Evolutionary conservation across 2,329 filamentous ascomycete species (phyloP), one percentile per base, ranked within the genome.

Genomic region (Epichloe typhina): DNA sequence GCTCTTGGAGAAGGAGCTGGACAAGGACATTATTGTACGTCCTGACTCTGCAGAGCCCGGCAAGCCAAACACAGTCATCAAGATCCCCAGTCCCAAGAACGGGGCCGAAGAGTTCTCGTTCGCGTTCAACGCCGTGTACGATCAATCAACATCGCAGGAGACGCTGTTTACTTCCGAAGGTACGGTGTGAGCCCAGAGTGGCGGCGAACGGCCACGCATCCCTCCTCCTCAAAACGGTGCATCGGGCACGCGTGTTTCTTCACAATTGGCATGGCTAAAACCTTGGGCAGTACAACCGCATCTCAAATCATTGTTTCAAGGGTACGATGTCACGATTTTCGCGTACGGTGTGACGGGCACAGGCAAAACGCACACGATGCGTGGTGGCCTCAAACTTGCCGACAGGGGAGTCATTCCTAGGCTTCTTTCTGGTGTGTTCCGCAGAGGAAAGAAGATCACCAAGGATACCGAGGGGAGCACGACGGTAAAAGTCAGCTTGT

Each of bases 321-420:
- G 88, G 52, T 82, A 88, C 63, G 87, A 94, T 68, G 80, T 91
- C 41, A 95, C 88, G 11, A 80, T 95, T 52, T 95, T 96, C 63
- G 89, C 90, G 31, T 95, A 96, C 64, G 90, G 90, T 54, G 88
- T 91, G 53, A 95, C 90, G 0, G 90, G 90, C 45, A 95, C 89
- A 0, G 90, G 90, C 51, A 96, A 96, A 70, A 96, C 90, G 53
- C 88, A 95, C 68, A 96, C 90, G 3, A 95, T 96, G 89, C 83
- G 90, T 56, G 90, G 90, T 57, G 90, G 90, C 39, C 80, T 94
- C 67, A 86, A 85, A 63, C 74, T 95, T 50, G 84, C 85, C 5
- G 89, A 95, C 51, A 79, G 90, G 58, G 90, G 90, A 54, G 84
- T 93, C 39, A 95, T 96, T 57, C 90, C 90, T 13, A 75, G 90